Evolutionary conservation across 2,329 filamentous ascomycete genomes (phyloP).

Genomic region (Scopulariopsis brevicaulis): DNA sequence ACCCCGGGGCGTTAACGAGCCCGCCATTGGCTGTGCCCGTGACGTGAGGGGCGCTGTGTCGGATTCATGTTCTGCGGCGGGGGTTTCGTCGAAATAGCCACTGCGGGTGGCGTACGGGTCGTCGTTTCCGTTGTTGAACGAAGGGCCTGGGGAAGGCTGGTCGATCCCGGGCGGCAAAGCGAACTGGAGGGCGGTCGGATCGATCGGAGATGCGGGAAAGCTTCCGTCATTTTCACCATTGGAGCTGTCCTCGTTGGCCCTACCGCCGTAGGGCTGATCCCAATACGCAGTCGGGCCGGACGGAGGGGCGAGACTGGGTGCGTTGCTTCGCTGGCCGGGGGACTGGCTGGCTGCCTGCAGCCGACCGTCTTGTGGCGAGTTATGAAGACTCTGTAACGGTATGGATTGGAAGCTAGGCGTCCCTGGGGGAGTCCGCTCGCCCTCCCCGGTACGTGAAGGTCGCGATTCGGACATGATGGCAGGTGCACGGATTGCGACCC

Average conservation of each 20-base stretch:
- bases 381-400: not conserved
- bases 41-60: conserved; percentile 47
- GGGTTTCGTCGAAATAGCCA: conserved; percentile 14
- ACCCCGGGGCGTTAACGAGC: conserved; percentile 28
- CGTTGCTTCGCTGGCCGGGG: not conserved
- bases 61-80: conserved; percentile 38
- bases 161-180: conserved; percentile 42
- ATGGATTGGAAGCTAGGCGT: not conserved
- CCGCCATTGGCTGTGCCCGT: conserved; percentile 42
- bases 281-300: conserved; percentile 39
- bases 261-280: conserved; percentile 32
- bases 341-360: conserved; percentile 9
- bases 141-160: conserved; percentile 15
- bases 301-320: conserved; percentile 16
- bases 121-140: conserved; percentile 11
- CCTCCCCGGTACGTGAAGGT: not conserved
- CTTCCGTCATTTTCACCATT: not conserved
- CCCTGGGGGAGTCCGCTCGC: not conserved
- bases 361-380: conserved; percentile 9
- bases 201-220: conserved; percentile 35
- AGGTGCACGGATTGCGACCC: not conserved
- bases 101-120: conserved; percentile 3
- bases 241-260: conserved; percentile 21
- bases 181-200: conserved; percentile 39
- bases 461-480: conserved; percentile 1